A percentile compares a stretch with the other conserved stretches of the same genome.
Conservation (phyloP, 2,329 filamentous ascomycete genomes). For the Aureobasidium sp. region DNA sequence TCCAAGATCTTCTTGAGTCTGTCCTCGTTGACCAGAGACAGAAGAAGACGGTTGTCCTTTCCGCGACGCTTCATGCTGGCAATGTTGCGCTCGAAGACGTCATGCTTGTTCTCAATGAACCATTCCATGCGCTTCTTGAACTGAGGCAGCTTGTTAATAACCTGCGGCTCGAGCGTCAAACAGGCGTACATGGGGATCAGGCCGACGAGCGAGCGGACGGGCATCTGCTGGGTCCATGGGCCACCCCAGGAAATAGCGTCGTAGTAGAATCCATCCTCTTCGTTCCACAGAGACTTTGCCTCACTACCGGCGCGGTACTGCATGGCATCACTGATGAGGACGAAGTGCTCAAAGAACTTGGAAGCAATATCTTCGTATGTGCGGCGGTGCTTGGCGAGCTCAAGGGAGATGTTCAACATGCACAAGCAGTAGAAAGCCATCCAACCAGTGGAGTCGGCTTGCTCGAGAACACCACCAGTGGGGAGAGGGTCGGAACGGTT, state of each 20-base stretch:
- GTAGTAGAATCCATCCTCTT: slow-evolving; percentile 96
- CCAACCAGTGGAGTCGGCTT: slow-evolving; percentile 97
- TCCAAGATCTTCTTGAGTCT: slow-evolving; percentile 82
- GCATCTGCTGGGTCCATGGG: slow-evolving; percentile 86
- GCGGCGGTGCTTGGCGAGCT: slow-evolving; percentile 88
- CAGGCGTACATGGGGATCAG: slow-evolving; percentile 91
- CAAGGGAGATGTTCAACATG: slow-evolving; percentile 95
- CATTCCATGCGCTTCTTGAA: slow-evolving; percentile 92
- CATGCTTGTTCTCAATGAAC: slow-evolving; percentile 83
- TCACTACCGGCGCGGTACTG: slow-evolving; percentile 59
- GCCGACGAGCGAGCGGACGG: slow-evolving; percentile 84
- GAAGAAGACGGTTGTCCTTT: slow-evolving; percentile 78
- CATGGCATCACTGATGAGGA: slow-evolving; percentile 97
- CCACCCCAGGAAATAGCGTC: slow-evolving; percentile 96
- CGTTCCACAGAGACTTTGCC: slow-evolving; percentile 89
- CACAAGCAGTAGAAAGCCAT: slow-evolving; percentile 96
- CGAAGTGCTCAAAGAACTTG: slow-evolving; percentile 98
- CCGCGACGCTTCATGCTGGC: slow-evolving; percentile 85
- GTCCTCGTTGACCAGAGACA: slow-evolving; percentile 88
- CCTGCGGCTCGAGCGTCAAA: slow-evolving; percentile 83
- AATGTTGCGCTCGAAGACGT: slow-evolving; percentile 88
- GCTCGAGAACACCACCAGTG: slow-evolving; percentile 86
- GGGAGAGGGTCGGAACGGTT: slow-evolving; percentile 93
- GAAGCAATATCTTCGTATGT: slow-evolving; percentile 96
- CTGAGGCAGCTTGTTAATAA: slow-evolving; percentile 82